These are phyloP conservation scores for Extremus antarcticus DNA, from an alignment of 495 filamentous ascomycete species.

Conservation along the genomic window DNA sequence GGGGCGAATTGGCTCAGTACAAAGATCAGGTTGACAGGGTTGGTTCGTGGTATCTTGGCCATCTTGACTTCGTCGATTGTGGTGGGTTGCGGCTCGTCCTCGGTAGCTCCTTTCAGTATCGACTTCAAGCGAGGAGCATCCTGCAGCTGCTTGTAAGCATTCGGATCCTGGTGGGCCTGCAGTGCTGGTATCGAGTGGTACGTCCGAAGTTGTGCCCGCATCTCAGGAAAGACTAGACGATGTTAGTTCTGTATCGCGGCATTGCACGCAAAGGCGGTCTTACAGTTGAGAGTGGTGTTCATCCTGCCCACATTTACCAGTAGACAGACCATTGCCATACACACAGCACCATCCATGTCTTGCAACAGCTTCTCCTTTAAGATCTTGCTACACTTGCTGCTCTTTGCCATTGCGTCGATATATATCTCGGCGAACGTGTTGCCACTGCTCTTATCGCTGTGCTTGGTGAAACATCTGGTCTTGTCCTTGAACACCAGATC, in stretches of 20 bases:
- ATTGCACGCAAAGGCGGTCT: conserved; percentile 21
- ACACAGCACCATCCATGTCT: conserved; percentile 81
- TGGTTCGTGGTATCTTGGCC: conserved; percentile 64
- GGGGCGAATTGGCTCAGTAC: conserved; percentile 83
- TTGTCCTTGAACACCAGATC: conserved; percentile 82
- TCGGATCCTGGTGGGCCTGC: conserved; percentile 87
- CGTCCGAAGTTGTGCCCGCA: conserved; percentile 94
- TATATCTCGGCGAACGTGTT: conserved; percentile 93
- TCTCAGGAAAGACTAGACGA: conserved; percentile 84
- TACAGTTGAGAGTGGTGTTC: conserved; percentile 98
- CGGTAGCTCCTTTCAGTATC: conserved; percentile 91
- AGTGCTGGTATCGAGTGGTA: conserved; percentile 96
- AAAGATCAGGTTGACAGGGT: conserved; percentile 95
- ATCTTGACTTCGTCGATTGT: conserved; percentile 73
- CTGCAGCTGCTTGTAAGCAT: conserved; percentile 95
- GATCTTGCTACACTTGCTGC: conserved; percentile 98
- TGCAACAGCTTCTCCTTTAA: conserved; percentile 91
- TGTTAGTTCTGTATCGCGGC: neutral
- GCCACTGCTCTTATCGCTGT: conserved; percentile 56
- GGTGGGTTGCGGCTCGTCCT: conserved; percentile 79
- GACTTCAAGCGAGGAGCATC: conserved; percentile 94
- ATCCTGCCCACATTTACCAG: conserved; percentile 95
- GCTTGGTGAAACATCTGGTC: conserved; percentile 75
- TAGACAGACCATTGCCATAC: conserved; percentile 98
- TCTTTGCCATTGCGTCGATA: conserved; percentile 95